These are phyloP conservation scores for Penicillium crystallinum DNA, from an alignment of 495 filamentous ascomycete genomes.

Conservation along the genomic window DNA sequence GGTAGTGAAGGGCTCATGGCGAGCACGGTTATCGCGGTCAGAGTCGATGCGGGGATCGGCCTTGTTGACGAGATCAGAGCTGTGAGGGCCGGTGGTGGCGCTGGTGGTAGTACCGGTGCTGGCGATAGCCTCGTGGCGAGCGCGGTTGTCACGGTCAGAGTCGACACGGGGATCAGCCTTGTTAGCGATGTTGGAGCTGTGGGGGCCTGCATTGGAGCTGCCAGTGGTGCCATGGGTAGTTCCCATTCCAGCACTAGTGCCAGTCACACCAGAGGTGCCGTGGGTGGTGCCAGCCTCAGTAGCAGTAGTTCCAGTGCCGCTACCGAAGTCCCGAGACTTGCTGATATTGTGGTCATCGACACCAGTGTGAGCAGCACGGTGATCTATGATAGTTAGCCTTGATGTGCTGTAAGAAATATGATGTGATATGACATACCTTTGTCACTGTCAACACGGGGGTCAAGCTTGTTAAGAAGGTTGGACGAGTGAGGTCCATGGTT, in stretches of 20 bases:
- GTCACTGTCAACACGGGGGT: conserved; percentile 48
- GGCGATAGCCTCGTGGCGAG: not conserved
- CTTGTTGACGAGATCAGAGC: conserved; percentile 3
- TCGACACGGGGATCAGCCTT: conserved; percentile 2
- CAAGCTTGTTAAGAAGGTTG: conserved; percentile 40
- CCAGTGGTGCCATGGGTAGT: not conserved
- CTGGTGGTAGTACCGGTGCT: not conserved
- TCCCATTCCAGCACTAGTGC: not conserved
- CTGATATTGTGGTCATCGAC: not conserved
- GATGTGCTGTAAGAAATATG: not conserved
- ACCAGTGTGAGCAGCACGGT: conserved; percentile 4
- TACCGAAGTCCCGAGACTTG: not conserved
- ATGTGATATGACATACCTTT: conserved; percentile 5
- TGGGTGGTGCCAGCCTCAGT: not conserved
- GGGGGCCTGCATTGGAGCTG: not conserved
- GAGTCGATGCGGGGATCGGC: conserved; percentile 3
- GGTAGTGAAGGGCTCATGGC: not conserved
- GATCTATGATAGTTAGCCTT: not conserved
- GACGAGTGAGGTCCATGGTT: conserved; percentile 32
- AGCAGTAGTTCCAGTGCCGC: not conserved
- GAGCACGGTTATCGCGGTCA: not conserved
- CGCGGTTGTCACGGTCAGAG: conserved; percentile 2
- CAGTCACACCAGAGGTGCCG: not conserved
- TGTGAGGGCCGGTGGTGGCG: not conserved
- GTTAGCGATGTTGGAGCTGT: conserved; percentile 1